Evolutionary conservation across 179 eudicot genomes (phyloP), one percentile per base, ranked within the genome.

Genomic region (Silene vulgaris): DNA sequence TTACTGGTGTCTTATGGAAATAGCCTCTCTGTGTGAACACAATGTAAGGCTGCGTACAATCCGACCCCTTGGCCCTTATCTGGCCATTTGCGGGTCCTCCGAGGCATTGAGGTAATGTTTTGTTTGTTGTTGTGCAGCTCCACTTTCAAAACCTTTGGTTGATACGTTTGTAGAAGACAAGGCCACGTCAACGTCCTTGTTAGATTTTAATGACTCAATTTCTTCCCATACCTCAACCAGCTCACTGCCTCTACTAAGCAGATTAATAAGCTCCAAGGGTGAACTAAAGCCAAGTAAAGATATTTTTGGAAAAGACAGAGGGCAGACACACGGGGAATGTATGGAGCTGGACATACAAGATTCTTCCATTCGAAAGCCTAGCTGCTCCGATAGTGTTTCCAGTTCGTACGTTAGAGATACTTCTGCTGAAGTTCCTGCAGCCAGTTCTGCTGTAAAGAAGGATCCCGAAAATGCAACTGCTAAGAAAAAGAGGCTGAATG

Each of bases 381-480:
- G 82, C 69, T 80, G 73, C 43, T 81, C 88, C 17, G 87, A 88
- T 61, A 80, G 82, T 74, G 81, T 79, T 76, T 83, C 89, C 21
- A 81, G 87, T 74, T 64, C 81, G 21, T 80, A 62, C 66, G 66
- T 74, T 30, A 82, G 76, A 81, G 80, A 80, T 76, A 76, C 79
- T 73, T 74, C 75, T n/a, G 81, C 74, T 72, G 83, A 85, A 74
- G 72, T 50, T 73, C 75, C 74, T 9, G 80, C 72, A 9, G 74
- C 76, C 26, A 43, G 65, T 14, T 61, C 74, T 32, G 66, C n/a
- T 21, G 80, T 79, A 59, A 86, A 80, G 69, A 73, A 75, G 61
- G n/a, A 48, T 62, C 43, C 29, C 70, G 77, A 48, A 32, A 35
- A 60, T 63, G 86, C 68, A 50, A 72, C 83, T 20, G 16, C 50